A percentile compares a stretch with the other conserved stretches of the same genome.
phyloP scores from a whole-genome alignment of 2,329 filamentous ascomycete genomes.

The Fusarium solani-melongenae region DNA sequence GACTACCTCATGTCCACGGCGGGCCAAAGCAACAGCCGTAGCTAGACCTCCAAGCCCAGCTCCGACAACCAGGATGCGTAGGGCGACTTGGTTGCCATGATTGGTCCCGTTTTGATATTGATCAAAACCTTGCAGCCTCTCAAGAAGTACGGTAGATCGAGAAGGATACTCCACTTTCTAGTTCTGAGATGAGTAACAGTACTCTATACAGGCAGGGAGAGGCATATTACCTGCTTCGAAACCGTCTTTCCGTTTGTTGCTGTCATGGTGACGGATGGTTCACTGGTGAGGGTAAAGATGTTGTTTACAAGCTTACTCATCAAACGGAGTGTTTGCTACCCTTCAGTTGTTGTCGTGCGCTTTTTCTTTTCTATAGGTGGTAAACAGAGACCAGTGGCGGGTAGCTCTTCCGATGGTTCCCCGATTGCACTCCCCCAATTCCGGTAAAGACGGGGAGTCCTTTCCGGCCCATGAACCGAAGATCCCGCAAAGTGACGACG shows the following conservation, averaged over 20 bases:
- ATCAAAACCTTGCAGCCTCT: not conserved
- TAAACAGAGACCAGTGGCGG: not conserved
- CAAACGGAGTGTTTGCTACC: not conserved
- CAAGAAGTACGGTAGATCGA: not conserved
- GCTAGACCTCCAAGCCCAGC: not conserved
- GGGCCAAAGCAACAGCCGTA: not conserved
- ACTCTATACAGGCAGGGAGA: too few species aligned
- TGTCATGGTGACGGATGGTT: not conserved
- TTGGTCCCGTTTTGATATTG: not conserved
- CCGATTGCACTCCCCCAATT: not conserved
- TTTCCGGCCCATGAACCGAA: not conserved
- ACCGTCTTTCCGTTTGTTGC: not conserved
- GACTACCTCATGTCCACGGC: not conserved
- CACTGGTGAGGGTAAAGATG: not conserved
- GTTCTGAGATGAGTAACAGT: not conserved
- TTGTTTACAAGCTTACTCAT: not conserved
- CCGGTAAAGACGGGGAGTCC: not conserved
- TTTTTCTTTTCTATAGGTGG: not conserved
- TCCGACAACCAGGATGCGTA: not conserved
- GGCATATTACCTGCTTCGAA: not conserved
- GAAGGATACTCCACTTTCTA: not conserved
- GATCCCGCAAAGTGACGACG: not conserved
- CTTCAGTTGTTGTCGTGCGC: not conserved
- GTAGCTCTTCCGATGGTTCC: not conserved
- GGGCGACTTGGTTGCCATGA: not conserved